Percentiles rank a stretch among this genome's conserved stretches.
Evolutionary conservation across 2,329 filamentous ascomycete species (phyloP).

Genomic region (Orbilia javanica): DNA sequence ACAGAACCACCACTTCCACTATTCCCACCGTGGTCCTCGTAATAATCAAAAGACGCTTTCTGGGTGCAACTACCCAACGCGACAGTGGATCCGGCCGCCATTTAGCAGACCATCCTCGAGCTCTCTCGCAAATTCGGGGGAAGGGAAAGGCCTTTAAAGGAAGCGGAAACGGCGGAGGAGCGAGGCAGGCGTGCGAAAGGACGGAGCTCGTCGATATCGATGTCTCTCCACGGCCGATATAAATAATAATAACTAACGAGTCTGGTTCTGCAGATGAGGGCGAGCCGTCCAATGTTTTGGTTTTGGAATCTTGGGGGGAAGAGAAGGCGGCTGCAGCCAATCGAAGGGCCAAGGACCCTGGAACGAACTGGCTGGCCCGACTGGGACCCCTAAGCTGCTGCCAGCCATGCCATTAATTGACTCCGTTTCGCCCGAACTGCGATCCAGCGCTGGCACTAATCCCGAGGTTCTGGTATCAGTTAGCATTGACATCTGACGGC

Average conservation of each 20-base stretch:
- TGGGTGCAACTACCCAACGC: conserved; percentile 49
- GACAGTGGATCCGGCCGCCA: conserved; percentile 58
- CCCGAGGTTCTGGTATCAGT: not conserved
- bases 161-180: no score
- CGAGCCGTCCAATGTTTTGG: not conserved
- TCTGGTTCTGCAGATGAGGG: no score
- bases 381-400: conserved; percentile 1
- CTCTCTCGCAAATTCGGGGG: no score
- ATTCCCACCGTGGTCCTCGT: not conserved
- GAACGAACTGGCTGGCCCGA: not conserved
- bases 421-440: conserved; percentile 20
- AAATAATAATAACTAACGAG: no score
- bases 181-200: no score
- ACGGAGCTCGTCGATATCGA: conserved; percentile 2
- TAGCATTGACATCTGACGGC: not conserved
- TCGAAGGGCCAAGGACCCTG: no score
- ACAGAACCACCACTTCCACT: not conserved
- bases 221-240: no score
- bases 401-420: conserved; percentile 21
- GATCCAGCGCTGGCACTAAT: not conserved
- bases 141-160: no score
- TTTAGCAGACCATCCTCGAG: conserved; percentile 56
- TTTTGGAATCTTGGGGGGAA: not conserved
- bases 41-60: not conserved
- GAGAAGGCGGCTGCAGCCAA: conserved; percentile 2